Evolutionary conservation across 768 basidiomycete species (phyloP).

Genomic region (Suillus decipiens): DNA sequence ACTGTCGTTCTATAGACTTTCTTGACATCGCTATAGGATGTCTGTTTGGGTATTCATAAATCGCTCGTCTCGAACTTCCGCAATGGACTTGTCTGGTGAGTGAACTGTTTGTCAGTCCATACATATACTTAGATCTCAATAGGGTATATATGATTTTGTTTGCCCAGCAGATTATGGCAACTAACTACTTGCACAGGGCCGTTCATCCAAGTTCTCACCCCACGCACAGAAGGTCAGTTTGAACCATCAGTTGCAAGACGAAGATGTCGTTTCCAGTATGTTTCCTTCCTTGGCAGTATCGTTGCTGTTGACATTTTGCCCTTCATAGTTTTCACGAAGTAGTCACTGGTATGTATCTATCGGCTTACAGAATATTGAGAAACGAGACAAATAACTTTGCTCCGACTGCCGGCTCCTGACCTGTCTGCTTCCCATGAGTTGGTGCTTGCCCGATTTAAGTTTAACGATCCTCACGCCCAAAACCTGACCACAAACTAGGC

Average conservation of each 20-base stretch:
- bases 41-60: conserved; percentile 92
- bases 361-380: not conserved
- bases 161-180: not conserved
- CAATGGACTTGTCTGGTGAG: conserved; percentile 91
- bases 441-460: not conserved
- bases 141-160: conserved; percentile 13
- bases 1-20: not conserved
- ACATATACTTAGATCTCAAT: not conserved
- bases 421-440: not conserved
- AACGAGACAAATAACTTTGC: not conserved
- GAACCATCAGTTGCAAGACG: conserved; percentile 79
- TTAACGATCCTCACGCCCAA: not conserved
- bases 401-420: not conserved
- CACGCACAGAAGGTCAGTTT: conserved; percentile 94
- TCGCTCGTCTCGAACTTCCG: conserved; percentile 90
- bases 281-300: conserved; percentile 19
- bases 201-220: conserved; percentile 91
- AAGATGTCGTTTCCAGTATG: conserved; percentile 88
- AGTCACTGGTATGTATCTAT: not conserved
- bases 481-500: too few relatives aligned
- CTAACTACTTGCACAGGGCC: conserved; percentile 56
- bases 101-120: conserved; percentile 10
- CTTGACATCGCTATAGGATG: conserved; percentile 48
- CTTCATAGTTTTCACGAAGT: conserved; percentile 6
- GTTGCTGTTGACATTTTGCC: not conserved